Percentiles rank a stretch among this genome's conserved stretches.
Conservation (phyloP, 2,329 filamentous ascomycete species). For the Macrophomina tecta region DNA sequence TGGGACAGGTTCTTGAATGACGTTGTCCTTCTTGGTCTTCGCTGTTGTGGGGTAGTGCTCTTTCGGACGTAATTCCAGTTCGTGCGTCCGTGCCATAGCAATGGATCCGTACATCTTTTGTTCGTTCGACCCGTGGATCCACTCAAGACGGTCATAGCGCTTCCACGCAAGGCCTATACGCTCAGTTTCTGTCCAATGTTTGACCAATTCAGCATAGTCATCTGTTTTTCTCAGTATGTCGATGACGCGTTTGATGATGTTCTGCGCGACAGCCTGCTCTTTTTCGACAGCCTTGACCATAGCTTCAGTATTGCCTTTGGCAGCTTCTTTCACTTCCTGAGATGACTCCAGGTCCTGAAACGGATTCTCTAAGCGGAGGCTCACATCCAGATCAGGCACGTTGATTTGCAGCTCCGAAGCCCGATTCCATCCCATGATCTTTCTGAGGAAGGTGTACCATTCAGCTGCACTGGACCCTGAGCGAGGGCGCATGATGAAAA, state of each 20-base stretch:
- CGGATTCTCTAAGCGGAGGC: constrained; percentile 64
- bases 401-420: constrained; percentile 64
- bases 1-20: constrained; percentile 64
- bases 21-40: constrained; percentile 37
- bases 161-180: constrained; percentile 72
- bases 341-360: constrained; percentile 60
- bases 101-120: constrained; percentile 73
- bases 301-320: constrained; percentile 53
- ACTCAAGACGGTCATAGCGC: constrained; percentile 71
- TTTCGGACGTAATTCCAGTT: constrained; percentile 69
- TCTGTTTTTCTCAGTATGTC: constrained; percentile 61
- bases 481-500: constrained; percentile 67
- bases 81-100: constrained; percentile 70
- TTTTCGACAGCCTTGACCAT: constrained; percentile 53
- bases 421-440: constrained; percentile 64
- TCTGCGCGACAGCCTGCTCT: constrained; percentile 61
- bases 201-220: constrained; percentile 66
- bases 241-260: constrained; percentile 64
- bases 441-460: constrained; percentile 71
- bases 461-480: constrained; percentile 68
- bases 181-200: constrained; percentile 63
- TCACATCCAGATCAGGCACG: constrained; percentile 68
- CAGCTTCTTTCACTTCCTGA: constrained; percentile 48
- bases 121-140: constrained; percentile 70
- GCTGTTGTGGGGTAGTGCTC: constrained; percentile 66